Evolutionary conservation across 352 stramenopile genomes (phyloP), one percentile per base, ranked within the genome.

Genomic region (Globisporangium carolinianum): DNA sequence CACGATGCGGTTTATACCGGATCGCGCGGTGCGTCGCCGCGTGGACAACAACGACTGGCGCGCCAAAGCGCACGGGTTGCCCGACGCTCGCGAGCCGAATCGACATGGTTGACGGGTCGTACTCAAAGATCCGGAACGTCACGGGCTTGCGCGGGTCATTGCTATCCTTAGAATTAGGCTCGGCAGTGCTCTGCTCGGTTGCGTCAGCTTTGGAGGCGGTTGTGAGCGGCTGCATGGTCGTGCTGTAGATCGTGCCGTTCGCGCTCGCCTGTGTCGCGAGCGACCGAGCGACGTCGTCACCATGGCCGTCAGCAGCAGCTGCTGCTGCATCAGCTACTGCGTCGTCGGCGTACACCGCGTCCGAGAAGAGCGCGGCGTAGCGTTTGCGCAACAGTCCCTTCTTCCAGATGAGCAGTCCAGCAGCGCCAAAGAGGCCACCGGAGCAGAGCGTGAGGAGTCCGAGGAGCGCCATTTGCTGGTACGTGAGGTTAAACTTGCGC

Each of bases 401-500:
- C 47, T 76, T 69, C 78, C 76, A 88, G 39, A 89, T 73, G 53
- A 89, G 79, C 51, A 88, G 79, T 46, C 76, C 79, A 4, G 78
- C 81, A 57, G 87, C 57, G 57, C 76, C 81, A 69, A 91, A 71
- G 18, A 86, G 63, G 0, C 81, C 81, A 39, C 81, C 78, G 0
- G 64, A 85, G 7, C 65, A 61, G 12, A 87, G 55, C 17, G 81
- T 88, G 18, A 71, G 71, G 32, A 76, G 62, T 10, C 67, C 75
- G 6, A 91, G 53, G 24, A 87, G 51, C 47, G 72, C 73, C 76
- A 89, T 84, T 71, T 89, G 81, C 53, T 84, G 54, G 60, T 89
- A 89, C 49, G 76, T 84, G n/a, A 91, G 57, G 55, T 91, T 91
- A 48, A 88, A 82, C 57, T 87, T 87, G 54, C 67, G 76, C 7